These are phyloP conservation scores for Amylocarpus encephaloides DNA, from an alignment of 2,329 filamentous ascomycete genomes.

Conservation along the genomic window DNA sequence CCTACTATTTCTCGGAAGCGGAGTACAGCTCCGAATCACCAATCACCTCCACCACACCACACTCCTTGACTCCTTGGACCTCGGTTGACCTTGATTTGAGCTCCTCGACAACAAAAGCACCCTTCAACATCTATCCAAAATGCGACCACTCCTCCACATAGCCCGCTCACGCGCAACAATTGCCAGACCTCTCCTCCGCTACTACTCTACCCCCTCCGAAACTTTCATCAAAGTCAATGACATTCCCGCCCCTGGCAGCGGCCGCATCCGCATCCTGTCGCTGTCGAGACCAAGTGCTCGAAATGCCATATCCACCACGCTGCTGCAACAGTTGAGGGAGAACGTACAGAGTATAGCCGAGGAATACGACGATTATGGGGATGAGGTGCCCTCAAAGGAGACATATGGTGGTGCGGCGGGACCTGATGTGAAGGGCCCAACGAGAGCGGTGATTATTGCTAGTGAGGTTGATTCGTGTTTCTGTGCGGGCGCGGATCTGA, in stretches of 20 bases:
- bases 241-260: conserved; percentile 33
- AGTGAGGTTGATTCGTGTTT: conserved; percentile 83
- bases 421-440: conserved; percentile 47
- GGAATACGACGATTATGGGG: conserved; percentile 50
- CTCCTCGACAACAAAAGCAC: no score
- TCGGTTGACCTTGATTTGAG: no score
- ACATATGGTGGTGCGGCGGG: conserved; percentile 42
- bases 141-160: no score
- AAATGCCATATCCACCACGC: conserved; percentile 80
- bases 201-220: no score
- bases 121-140: no score
- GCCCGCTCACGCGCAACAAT: no score
- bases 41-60: no score
- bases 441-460: conserved; percentile 75
- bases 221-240: conserved; percentile 16
- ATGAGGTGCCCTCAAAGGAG: conserved; percentile 40
- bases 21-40: no score
- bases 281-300: conserved; percentile 79
- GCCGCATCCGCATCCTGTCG: conserved; percentile 81
- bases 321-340: conserved; percentile 64
- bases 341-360: conserved; percentile 67
- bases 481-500: conserved; percentile 91
- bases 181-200: no score
- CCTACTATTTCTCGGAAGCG: no score
- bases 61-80: no score